These are phyloP conservation scores for Zizania palustris DNA, from an alignment of 202 grass and related monocot species.

Conservation along the genomic window DNA sequence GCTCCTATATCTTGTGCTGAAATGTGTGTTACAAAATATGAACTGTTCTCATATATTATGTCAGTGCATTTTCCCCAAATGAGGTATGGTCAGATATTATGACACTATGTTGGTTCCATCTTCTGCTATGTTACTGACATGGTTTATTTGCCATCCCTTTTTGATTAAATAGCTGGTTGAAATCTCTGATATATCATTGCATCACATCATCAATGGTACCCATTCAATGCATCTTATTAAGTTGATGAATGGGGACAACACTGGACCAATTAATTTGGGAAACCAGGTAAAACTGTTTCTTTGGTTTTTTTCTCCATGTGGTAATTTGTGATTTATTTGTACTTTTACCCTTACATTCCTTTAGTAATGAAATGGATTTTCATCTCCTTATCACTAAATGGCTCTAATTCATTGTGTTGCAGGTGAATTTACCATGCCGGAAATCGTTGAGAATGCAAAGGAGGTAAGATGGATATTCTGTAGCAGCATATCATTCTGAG, in stretches of 20 bases:
- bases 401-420: conserved; percentile 3
- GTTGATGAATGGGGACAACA: conserved; percentile 93
- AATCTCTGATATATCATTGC: not conserved
- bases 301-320: conserved; percentile 10
- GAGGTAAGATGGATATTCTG: conserved; percentile 58
- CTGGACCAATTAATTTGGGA: conserved; percentile 93
- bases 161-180: conserved; percentile 18
- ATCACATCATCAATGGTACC: conserved; percentile 24
- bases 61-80: too few relatives aligned
- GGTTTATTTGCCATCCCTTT: conserved; percentile 54
- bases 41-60: conserved; percentile 24
- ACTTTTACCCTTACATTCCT: conserved; percentile 15
- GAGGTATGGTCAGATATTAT: not conserved
- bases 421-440: conserved; percentile 99
- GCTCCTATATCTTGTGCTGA: not conserved
- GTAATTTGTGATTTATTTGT: conserved; percentile 1
- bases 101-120: conserved; percentile 23
- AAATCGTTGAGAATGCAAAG: conserved; percentile 94
- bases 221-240: conserved; percentile 76
- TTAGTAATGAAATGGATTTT: not conserved
- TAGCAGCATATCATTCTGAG: conserved; percentile 36
- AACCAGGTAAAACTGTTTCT: conserved; percentile 75
- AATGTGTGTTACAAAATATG: not conserved
- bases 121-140: conserved; percentile 92
- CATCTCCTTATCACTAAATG: not conserved